Percentiles rank a stretch among this genome's conserved stretches.
Evolutionary conservation across 345 rosid species (phyloP).

Genomic region (Salix brachista): DNA sequence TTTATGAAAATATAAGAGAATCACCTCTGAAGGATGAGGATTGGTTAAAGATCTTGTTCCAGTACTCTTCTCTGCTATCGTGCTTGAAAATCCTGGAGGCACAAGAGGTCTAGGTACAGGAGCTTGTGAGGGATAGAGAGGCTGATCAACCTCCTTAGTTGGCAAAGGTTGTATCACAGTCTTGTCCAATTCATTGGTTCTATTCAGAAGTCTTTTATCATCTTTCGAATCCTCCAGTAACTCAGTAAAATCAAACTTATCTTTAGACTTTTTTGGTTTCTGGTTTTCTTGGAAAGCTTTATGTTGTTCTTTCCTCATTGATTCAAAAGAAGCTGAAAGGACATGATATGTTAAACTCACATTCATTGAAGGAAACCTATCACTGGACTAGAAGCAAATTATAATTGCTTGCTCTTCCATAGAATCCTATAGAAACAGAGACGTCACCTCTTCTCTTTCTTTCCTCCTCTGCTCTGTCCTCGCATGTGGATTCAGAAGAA

Average conservation of each 20-base stretch:
- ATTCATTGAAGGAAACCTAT: background rate
- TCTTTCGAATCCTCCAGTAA: constrained; percentile 61
- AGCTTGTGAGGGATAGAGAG: constrained; percentile 39
- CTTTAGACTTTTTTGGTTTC: constrained; percentile 58
- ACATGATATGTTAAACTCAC: constrained; percentile 19
- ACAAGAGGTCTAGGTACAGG: constrained; percentile 86
- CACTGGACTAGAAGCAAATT: constrained; percentile 8
- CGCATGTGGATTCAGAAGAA: constrained; percentile 65
- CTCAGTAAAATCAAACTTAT: constrained; percentile 57
- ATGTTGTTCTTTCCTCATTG: constrained; percentile 92
- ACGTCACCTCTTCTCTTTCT: constrained; percentile 82
- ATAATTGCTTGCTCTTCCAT: background rate
- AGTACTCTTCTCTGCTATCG: constrained; percentile 42
- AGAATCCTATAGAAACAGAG: constrained; percentile 12
- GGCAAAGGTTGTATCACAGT: constrained; percentile 21
- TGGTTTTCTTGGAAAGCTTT: constrained; percentile 77
- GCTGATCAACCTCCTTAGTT: constrained; percentile 36
- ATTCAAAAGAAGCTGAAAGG: constrained; percentile 79
- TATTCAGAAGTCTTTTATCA: constrained; percentile 43
- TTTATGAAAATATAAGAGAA: background rate
- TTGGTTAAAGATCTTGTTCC: constrained; percentile 47
- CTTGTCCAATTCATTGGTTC: constrained; percentile 40
- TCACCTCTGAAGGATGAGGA: constrained; percentile 47
- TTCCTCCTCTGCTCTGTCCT: constrained; percentile 95
- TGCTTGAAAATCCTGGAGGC: constrained; percentile 82